Base-by-base conservation (phyloP, 2,329 filamentous ascomycete genomes). In the Niveomyces coronatus region DNA sequence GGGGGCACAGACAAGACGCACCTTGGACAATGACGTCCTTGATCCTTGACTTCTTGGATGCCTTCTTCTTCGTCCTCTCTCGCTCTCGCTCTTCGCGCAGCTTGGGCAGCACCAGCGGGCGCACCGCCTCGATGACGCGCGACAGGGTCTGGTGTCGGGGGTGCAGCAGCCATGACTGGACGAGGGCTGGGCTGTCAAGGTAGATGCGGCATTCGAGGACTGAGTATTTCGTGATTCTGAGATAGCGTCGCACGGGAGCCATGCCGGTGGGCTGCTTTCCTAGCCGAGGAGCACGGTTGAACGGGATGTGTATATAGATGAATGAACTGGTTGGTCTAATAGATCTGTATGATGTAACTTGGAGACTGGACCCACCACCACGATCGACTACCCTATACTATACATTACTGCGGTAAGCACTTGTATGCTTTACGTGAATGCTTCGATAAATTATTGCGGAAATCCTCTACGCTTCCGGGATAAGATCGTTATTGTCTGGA, bases 161-260 rank as follows among this genome's bases (percentile, higher is more conserved):
- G 50, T 83, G 82, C 47, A 94, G 73, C 14, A 98, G 75, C 79
- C 93, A 95, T 53, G 81, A 79, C 47, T 85, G 76, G 17, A 78
- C 76, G 44, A 94, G 76, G 10, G 82, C 76, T 1, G 91, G 91
- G 50, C 89, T 88, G 47, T 96, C 89, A 32, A 95, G 77, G 60
- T 96, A 96, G 49, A 98, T 91, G 47, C 88, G 87, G 47, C 85
- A 87, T 70, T 98, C 91, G n/a, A 98, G 73, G 22, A 95, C 87
- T 4, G 89, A 94, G 59, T 86, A 85, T 55, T 89, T 88, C 39
- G 84, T 89, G 50, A 96, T 94, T 37, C 89, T 78, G 39, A 96
- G 71, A 57, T 96, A 95, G 51, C 88, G 77, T 42, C 88, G 79
- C 33, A 94, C 76, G 9, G 88, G 88, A 10, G 87, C 82, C 88